Conservation (phyloP, 768 basidiomycete genomes). For the Boletus huronensis region DNA sequence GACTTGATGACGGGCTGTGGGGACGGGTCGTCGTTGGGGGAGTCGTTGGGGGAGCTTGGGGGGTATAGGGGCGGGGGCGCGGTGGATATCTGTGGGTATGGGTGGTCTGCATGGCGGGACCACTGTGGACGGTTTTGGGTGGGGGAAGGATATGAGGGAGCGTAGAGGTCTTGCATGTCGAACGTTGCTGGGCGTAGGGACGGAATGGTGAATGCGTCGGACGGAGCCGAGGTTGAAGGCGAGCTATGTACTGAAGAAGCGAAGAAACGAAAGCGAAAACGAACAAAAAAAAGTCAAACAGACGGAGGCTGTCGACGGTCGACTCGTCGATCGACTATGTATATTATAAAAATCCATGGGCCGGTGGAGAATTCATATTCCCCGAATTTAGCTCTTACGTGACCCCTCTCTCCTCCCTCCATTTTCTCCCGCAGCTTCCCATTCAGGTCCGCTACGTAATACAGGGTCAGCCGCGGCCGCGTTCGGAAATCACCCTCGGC, state of each 20-base stretch:
- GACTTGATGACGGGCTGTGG: conserved; percentile 29
- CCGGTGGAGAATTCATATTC: conserved; percentile 40
- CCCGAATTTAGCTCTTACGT: conserved; percentile 36
- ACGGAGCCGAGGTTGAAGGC: conserved; percentile 12
- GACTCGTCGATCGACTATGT: conserved; percentile 35
- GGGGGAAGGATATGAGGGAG: conserved; percentile 35
- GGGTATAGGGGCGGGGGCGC: conserved; percentile 32
- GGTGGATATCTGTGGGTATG: conserved; percentile 34
- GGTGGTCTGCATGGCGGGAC: conserved; percentile 33
- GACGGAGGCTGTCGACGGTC: conserved; percentile 27
- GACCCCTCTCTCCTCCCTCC: conserved; percentile 28
- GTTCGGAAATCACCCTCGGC: conserved; percentile 40
- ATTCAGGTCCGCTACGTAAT: conserved; percentile 31
- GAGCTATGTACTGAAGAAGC: conserved; percentile 34
- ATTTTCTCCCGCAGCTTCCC: conserved; percentile 33
- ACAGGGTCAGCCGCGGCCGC: conserved; percentile 37
- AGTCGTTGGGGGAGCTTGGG: conserved; percentile 38
- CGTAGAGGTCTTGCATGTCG: conserved; percentile 48
- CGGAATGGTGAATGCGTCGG: conserved; percentile 35
- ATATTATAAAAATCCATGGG: conserved; percentile 35
- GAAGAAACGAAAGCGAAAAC: conserved; percentile 27
- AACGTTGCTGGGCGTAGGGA: conserved; percentile 40
- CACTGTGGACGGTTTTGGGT: conserved; percentile 41
- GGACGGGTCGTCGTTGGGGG: conserved; percentile 49
- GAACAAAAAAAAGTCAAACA: conserved; percentile 27